These are phyloP conservation scores for Salix arbutifolia DNA, from an alignment of 345 rosid species.

Conservation along the genomic window DNA sequence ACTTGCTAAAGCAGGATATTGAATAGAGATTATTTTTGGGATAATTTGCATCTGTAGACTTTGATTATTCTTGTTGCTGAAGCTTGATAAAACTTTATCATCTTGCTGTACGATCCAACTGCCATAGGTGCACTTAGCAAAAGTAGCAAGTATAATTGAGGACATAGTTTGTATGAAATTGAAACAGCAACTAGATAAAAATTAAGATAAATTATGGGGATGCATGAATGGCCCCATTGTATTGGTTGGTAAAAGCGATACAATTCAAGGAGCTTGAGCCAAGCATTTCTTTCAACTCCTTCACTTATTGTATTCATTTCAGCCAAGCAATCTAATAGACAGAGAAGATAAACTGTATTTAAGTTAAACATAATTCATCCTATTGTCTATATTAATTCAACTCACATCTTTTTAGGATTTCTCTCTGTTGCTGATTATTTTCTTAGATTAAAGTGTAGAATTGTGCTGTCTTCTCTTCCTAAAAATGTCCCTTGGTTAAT, in stretches of 20 bases:
- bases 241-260: not conserved
- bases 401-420: not conserved
- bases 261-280: not conserved
- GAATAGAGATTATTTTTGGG: too few species aligned
- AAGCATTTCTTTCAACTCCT: not conserved
- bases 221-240: not conserved
- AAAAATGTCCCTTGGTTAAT: not conserved
- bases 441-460: not conserved
- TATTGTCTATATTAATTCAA: not conserved
- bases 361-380: not conserved
- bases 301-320: not conserved
- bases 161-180: too few species aligned
- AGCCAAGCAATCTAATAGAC: not conserved
- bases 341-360: not conserved
- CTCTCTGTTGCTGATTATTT: not conserved
- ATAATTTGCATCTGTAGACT: too few species aligned
- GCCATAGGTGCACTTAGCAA: too few species aligned
- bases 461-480: not conserved
- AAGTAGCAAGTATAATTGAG: too few species aligned
- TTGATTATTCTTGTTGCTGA: too few species aligned
- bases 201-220: too few species aligned
- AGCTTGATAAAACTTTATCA: too few species aligned
- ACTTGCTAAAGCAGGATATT: too few species aligned
- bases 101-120: too few species aligned
- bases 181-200: too few species aligned